These are phyloP conservation scores for Colletotrichum acutatum DNA, from an alignment of 2,329 filamentous ascomycete genomes.

Conservation along the genomic window DNA sequence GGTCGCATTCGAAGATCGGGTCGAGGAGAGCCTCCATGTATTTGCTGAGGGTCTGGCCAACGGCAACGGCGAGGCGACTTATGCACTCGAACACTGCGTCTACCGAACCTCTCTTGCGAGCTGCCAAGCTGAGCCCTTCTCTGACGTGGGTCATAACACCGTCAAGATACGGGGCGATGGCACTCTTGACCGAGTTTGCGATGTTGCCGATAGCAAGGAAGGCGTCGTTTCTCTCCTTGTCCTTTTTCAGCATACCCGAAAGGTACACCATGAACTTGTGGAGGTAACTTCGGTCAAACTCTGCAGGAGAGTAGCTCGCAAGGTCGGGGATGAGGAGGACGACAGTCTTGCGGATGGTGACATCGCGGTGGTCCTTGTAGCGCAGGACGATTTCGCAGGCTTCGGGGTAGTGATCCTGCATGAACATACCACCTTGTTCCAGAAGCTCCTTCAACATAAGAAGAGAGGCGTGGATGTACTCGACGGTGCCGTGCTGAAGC, in stretches of 20 bases:
- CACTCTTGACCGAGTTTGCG: constrained; percentile 94
- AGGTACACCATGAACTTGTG: constrained; percentile 98
- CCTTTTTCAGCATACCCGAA: constrained; percentile 91
- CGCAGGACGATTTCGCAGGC: constrained; percentile 92
- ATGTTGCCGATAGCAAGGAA: constrained; percentile 97
- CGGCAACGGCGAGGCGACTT: constrained; percentile 93
- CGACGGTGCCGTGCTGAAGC: constrained; percentile 82
- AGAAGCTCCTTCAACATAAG: constrained; percentile 93
- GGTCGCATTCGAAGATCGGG: constrained; percentile 95
- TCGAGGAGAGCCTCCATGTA: constrained; percentile 97
- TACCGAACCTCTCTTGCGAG: constrained; percentile 71
- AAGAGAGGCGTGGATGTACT: constrained; percentile 93
- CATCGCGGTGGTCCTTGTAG: constrained; percentile 92
- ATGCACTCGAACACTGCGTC: constrained; percentile 96
- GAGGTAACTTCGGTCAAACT: constrained; percentile 88
- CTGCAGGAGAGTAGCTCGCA: constrained; percentile 89
- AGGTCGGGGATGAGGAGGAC: constrained; percentile 92
- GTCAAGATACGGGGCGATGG: constrained; percentile 94
- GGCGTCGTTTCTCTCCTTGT: constrained; percentile 92
- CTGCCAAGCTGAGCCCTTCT: constrained; percentile 87
- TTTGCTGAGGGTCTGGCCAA: constrained; percentile 96
- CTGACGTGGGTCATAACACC: constrained; percentile 93
- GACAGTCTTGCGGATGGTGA: constrained; percentile 88
- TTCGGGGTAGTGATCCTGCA: constrained; percentile 94
- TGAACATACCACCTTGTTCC: constrained; percentile 97